Conservation (phyloP, 2,329 filamentous ascomycete species). For the Epichloe hybrida region DNA sequence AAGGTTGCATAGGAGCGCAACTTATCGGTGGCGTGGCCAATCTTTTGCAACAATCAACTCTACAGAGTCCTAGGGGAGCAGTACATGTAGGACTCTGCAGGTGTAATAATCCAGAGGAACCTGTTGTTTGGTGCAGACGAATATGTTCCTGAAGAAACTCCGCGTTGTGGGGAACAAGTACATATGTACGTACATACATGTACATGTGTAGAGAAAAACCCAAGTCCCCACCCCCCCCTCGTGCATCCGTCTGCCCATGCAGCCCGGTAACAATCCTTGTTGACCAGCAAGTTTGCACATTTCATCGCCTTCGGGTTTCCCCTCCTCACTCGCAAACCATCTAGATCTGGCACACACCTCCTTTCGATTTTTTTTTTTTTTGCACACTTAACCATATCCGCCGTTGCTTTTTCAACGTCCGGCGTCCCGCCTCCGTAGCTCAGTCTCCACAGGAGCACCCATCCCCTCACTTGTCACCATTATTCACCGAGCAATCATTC, state of each 20-base stretch:
- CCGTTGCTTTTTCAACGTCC: not conserved
- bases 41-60: too few species aligned
- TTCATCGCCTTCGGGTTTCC: not conserved
- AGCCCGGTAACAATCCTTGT: not conserved
- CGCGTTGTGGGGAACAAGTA: too few species aligned
- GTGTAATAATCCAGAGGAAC: too few species aligned
- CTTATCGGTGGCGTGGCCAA: too few species aligned
- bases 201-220: too few species aligned
- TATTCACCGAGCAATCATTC: not conserved
- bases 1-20: too few species aligned
- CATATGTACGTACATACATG: too few species aligned
- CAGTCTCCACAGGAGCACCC: not conserved
- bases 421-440: slow-evolving; percentile 1
- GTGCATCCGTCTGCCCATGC: not conserved
- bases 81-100: too few species aligned
- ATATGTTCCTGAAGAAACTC: too few species aligned
- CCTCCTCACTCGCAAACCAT: not conserved
- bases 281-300: not conserved
- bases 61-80: too few species aligned
- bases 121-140: too few species aligned
- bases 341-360: not conserved
- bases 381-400: not conserved
- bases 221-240: too few species aligned
- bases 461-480: not conserved
- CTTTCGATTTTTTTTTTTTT: not conserved